These are phyloP conservation scores for Arachnomyces sp. DNA, from an alignment of 2,329 filamentous ascomycete species.

Conservation along the genomic window DNA sequence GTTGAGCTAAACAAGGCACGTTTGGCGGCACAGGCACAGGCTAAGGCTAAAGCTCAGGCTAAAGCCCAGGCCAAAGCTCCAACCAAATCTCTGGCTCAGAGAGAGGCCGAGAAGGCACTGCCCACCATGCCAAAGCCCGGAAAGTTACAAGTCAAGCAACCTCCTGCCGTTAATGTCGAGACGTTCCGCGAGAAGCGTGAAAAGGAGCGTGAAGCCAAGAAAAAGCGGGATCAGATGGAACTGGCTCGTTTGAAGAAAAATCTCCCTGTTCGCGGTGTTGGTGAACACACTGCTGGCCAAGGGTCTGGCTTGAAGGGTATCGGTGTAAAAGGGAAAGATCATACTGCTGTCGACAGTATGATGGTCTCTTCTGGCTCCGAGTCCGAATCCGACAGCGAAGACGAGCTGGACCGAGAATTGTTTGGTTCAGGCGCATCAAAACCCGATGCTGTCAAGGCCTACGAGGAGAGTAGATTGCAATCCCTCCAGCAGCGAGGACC, in stretches of 20 bases:
- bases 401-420: slow-evolving; percentile 65
- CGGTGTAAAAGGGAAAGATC: slow-evolving; percentile 69
- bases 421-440: slow-evolving; percentile 38
- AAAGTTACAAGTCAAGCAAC: slow-evolving; percentile 8
- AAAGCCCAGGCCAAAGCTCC: slow-evolving; percentile 19
- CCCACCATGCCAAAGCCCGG: slow-evolving; percentile 9
- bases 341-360: slow-evolving; percentile 68
- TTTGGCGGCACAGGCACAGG: slow-evolving; percentile 24
- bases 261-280: slow-evolving; percentile 42
- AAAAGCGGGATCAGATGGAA: slow-evolving; percentile 62
- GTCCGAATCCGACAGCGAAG: slow-evolving; percentile 67
- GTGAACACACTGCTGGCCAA: slow-evolving; percentile 58
- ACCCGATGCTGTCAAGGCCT: slow-evolving; percentile 37
- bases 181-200: slow-evolving; percentile 68
- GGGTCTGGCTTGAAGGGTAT: slow-evolving; percentile 70
- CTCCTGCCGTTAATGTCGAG: slow-evolving; percentile 32
- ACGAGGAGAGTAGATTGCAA: slow-evolving; percentile 39
- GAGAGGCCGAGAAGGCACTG: slow-evolving; percentile 12
- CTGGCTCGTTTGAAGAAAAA: slow-evolving; percentile 61
- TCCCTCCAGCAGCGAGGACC: slow-evolving; percentile 59
- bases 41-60: slow-evolving; percentile 18
- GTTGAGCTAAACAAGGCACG: slow-evolving; percentile 36
- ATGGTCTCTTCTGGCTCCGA: slow-evolving; percentile 69
- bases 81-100: slow-evolving; percentile 13
- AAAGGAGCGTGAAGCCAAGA: slow-evolving; percentile 66